phyloP scores from a whole-genome alignment of 768 basidiomycete genomes.

The Podaxis sp. region DNA sequence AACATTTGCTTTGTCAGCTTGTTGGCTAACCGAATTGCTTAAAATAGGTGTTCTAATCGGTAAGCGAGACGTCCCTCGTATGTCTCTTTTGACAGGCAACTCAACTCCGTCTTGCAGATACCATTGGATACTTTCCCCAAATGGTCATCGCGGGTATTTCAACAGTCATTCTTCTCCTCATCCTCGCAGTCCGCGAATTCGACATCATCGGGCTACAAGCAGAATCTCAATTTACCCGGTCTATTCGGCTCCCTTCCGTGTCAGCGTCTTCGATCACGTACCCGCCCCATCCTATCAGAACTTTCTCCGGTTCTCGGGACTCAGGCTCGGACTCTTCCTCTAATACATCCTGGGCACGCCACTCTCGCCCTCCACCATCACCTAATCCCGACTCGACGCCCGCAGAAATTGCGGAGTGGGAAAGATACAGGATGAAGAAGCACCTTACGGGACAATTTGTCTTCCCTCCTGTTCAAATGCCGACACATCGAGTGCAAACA shows the following conservation, averaged over 20 bases:
- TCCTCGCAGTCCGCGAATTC: slow-evolving; percentile 41
- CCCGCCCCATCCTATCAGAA: not conserved
- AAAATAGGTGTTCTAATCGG: slow-evolving; percentile 45
- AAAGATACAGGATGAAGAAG: slow-evolving; percentile 33
- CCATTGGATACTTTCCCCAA: slow-evolving; percentile 59
- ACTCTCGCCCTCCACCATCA: slow-evolving; percentile 27
- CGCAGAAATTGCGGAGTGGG: slow-evolving; percentile 34
- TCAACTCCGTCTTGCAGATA: slow-evolving; percentile 31
- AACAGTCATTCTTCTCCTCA: slow-evolving; percentile 38
- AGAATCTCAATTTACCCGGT: slow-evolving; percentile 7
- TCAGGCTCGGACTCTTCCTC: not conserved
- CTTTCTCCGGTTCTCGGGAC: slow-evolving; percentile 1
- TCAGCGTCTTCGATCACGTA: slow-evolving; percentile 14
- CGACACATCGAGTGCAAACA: slow-evolving; percentile 10
- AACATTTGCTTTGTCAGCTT: slow-evolving; percentile 1
- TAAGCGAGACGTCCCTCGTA: slow-evolving; percentile 20
- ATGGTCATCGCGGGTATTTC: slow-evolving; percentile 47
- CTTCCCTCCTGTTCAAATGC: slow-evolving; percentile 37
- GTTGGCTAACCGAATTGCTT: not conserved
- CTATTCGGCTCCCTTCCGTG: slow-evolving; percentile 16
- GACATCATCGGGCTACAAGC: slow-evolving; percentile 21
- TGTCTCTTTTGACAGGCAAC: not conserved
- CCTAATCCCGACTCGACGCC: slow-evolving; percentile 29
- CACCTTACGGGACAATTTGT: slow-evolving; percentile 39
- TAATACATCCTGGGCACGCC: not conserved